A percentile compares a stretch with the other conserved stretches of the same genome.
phyloP scores from a whole-genome alignment of 306 rosid genomes.

The Begonia loranthoides region DNA sequence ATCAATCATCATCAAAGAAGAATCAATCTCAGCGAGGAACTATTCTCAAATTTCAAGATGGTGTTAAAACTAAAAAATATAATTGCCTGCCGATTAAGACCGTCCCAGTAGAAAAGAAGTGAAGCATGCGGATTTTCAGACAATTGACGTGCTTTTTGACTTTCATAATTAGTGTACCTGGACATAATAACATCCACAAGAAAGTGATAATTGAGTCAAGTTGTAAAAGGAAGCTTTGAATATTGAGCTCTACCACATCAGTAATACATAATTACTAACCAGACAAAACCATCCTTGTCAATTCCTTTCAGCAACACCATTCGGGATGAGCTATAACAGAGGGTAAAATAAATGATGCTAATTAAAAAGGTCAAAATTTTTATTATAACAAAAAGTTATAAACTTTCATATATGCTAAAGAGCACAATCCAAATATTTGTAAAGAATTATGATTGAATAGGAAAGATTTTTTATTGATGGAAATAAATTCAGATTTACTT shows the following conservation, averaged over 20 bases:
- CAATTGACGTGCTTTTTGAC: conserved; percentile 65
- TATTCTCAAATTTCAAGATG: too few species aligned
- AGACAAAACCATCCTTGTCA: conserved; percentile 83
- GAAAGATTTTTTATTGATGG: too few species aligned
- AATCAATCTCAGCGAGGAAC: too few species aligned
- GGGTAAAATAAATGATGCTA: conserved; percentile 15
- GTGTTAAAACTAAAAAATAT: neutral
- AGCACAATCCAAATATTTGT: too few species aligned
- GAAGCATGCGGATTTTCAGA: conserved; percentile 78
- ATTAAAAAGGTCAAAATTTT: conserved; percentile 9
- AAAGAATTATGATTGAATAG: too few species aligned
- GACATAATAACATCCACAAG: conserved; percentile 13
- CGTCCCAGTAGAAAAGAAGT: conserved; percentile 86
- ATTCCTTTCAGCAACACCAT: conserved; percentile 85
- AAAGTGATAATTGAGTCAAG: conserved; percentile 14
- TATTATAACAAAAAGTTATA: neutral
- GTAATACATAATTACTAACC: conserved; percentile 39
- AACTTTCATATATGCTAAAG: too few species aligned
- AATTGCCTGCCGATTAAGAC: conserved; percentile 64
- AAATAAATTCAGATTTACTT: too few species aligned
- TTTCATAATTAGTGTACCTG: conserved; percentile 93
- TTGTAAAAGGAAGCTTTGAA: neutral
- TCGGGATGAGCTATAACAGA: conserved; percentile 68
- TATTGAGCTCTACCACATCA: conserved; percentile 4
- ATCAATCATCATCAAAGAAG: too few species aligned